Conservation (phyloP, 2,329 filamentous ascomycete species). For the Nemania abortiva region DNA sequence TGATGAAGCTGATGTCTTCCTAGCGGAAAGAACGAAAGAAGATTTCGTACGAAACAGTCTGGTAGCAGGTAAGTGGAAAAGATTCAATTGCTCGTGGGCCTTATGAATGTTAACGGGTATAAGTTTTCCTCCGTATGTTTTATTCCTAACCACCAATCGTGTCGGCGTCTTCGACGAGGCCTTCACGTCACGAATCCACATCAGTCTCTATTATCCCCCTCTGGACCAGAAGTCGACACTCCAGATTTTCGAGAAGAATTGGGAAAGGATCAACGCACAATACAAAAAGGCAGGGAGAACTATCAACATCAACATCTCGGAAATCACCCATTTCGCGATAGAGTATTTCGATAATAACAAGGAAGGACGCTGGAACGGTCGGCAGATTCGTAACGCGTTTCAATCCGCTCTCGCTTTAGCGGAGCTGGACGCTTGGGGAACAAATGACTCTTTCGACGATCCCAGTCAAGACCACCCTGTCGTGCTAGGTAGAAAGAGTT, state of each 20-base stretch:
- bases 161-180: slow-evolving; percentile 58
- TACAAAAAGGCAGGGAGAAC: slow-evolving; percentile 20
- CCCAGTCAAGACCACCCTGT: slow-evolving; percentile 3
- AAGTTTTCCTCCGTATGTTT: slow-evolving; percentile 54
- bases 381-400: slow-evolving; percentile 47
- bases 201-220: slow-evolving; percentile 52
- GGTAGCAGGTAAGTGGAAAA: slow-evolving; percentile 44
- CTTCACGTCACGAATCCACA: slow-evolving; percentile 55
- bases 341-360: slow-evolving; percentile 32
- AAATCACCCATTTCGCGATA: slow-evolving; percentile 33
- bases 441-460: slow-evolving; percentile 13
- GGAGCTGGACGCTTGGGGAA: slow-evolving; percentile 24
- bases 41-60: slow-evolving; percentile 49
- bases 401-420: slow-evolving; percentile 34
- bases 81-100: too few relatives aligned
- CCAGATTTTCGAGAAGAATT: slow-evolving; percentile 39
- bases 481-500: slow-evolving; percentile 14
- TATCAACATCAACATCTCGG: slow-evolving; percentile 16
- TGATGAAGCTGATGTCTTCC: slow-evolving; percentile 43
- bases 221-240: slow-evolving; percentile 35
- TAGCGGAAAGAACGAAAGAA: slow-evolving; percentile 34
- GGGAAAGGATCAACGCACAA: slow-evolving; percentile 31
- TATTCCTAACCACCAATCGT: slow-evolving; percentile 58
- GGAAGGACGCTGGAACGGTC: slow-evolving; percentile 44
- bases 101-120: neutral